phyloP scores from a whole-genome alignment of 306 rosid genomes.

The Vachellia pachyceras region DNA sequence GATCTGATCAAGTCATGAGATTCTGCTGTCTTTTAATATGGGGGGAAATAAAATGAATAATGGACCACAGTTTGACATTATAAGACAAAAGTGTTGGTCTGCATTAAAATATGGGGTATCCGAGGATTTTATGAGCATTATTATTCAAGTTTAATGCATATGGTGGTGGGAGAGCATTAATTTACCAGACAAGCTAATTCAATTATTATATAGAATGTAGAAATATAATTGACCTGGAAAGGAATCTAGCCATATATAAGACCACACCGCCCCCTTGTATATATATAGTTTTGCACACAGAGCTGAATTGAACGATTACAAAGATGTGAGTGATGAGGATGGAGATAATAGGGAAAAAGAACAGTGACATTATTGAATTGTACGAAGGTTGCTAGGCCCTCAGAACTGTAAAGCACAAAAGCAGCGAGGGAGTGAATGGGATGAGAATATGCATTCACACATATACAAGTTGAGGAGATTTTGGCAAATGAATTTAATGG shows the following conservation, averaged over 20 bases:
- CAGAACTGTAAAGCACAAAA: constrained; percentile 14
- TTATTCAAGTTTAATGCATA: constrained; percentile 18
- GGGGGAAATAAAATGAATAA: background rate
- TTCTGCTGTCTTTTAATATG: background rate
- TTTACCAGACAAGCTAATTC: background rate
- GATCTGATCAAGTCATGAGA: background rate
- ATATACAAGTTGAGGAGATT: background rate
- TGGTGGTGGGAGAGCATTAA: background rate
- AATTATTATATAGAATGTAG: background rate
- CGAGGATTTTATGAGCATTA: constrained; percentile 6
- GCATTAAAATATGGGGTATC: background rate
- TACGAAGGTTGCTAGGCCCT: background rate
- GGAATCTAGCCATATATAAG: background rate
- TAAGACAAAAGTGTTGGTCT: background rate
- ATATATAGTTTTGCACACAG: background rate
- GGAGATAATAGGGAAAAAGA: background rate
- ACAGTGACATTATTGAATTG: background rate
- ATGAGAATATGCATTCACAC: background rate
- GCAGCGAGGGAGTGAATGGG: background rate
- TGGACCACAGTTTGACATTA: background rate
- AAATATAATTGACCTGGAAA: background rate
- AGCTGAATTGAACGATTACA: background rate
- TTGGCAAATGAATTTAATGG: constrained; percentile 25
- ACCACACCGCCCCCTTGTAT: background rate
- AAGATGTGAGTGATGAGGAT: constrained; percentile 37